Evolutionary conservation across 495 filamentous ascomycete genomes (phyloP), one percentile per base, ranked within the genome.

Genomic region (Margaritispora aquatica): DNA sequence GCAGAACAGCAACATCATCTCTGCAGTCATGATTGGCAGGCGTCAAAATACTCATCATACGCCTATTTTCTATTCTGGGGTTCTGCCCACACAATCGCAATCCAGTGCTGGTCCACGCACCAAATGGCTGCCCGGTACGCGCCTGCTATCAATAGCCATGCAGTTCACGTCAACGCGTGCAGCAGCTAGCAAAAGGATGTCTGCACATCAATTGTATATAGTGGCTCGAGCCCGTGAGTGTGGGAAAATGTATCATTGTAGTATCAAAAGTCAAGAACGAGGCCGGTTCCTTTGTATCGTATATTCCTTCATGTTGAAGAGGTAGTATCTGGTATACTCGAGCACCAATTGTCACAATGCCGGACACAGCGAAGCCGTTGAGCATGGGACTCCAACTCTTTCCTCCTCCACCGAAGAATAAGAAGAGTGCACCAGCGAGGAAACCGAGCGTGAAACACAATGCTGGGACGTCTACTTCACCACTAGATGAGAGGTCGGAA

Each of bases 331-430:
- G 59, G 52, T 22, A 57, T 65, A 57, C 58, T 48, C 31, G 20
- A 41, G 44, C 41, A 51, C 5, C 21, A 24, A 34, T 15, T 48
- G 20, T 51, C 59, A 65, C 48, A 15, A 61, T 61, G 55, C 10
- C 54, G 47, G 60, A 53, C 19, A 23, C 48, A 15, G 21, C 34
- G 11, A 46, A 61, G 69, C 61, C 64, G 38, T 58, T 67, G 29
- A 73, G 63, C 55, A 64, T 66, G 62, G 74, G 75, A 57, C 78
- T 84, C 55, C 77, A 81, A 63, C 68, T 84, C 49, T 84, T 84
- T 52, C 81, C 81, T 36, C 70, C 81, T 20, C 74, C 76, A 26
- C 73, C 76, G 11, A 70, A 70, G 54, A 62, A 63, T n/a, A 60
- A 55, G 46, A 63, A 49, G 36, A 62, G 54, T 36, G 58, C 24